Base-by-base conservation (phyloP, 768 basidiomycete species). In the Kwoniella europaea region DNA sequence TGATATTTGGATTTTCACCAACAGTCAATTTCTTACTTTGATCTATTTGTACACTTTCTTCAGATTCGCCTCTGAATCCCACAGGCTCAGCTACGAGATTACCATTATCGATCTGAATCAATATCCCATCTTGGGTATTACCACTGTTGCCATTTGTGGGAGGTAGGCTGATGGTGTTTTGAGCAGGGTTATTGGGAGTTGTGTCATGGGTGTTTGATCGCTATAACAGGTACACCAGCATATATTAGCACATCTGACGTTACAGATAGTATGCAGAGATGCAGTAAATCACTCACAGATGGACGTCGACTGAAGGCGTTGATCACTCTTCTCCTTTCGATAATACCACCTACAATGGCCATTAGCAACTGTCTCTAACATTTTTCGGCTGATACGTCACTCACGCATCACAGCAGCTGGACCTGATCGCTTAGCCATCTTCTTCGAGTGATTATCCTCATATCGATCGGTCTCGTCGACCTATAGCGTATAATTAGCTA, bases 381-480 rank as follows among this genome's bases (percentile, higher is more conserved):
- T 15, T 22, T 41, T 27, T 50, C 7, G 0, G 27, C 22, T 12
- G 20, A 55, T 22, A 10, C 43, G 1, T 13, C 4, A 76, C 82
- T 70, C 62, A 83, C 82, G 78, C 91, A 95, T 93, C 50, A 93
- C 87, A 9, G 88, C 88, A 9, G 91, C 88, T 13, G 90, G 92
- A 13, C 90, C 90, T 69, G 87, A 83, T 15, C 94, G 86, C 72
- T 87, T 89, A 0, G 92, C 94, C 9, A 86, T 85, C 69, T 87
- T 87, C 79, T 94, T 94, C 63, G 89, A 90, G 59, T 89, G 89
- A 78, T 96, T 97, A 75, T 93, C 92, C 74, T 92, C 90, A 75
- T 91, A 95, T 29, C 90, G 87, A 84, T 97, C 94, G 2, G 94
- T 96, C 84, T 97, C 94, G 77, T 96, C 94, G 41, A 96, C 73